Conservation (phyloP, 2,329 filamentous ascomycete species). For the Calonectria pseudoturangicola region DNA sequence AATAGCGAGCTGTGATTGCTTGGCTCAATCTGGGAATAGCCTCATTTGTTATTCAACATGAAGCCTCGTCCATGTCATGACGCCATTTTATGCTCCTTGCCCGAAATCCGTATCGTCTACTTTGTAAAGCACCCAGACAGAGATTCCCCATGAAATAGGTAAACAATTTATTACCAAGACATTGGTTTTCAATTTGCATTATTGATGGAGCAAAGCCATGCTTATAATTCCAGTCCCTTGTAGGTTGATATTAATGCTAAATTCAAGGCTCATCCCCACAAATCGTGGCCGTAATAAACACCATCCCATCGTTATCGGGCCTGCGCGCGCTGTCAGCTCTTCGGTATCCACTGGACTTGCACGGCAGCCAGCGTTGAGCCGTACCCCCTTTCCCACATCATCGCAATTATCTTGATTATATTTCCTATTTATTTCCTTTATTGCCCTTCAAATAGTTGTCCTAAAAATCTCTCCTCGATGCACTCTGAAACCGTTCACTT, state of each 20-base stretch:
- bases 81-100: not conserved
- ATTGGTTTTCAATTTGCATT: not conserved
- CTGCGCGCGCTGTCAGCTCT: not conserved
- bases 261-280: too few relatives aligned
- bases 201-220: not conserved
- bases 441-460: too few relatives aligned
- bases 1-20: not conserved
- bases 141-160: not conserved
- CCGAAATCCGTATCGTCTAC: too few relatives aligned
- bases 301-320: not conserved
- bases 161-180: not conserved
- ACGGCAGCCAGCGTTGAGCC: not conserved
- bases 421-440: too few relatives aligned
- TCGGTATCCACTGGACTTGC: not conserved
- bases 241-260: not conserved
- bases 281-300: not conserved
- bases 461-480: too few relatives aligned
- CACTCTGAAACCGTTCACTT: not conserved
- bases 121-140: not conserved
- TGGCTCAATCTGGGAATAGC: constrained; percentile 15
- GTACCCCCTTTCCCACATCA: too few relatives aligned
- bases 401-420: too few relatives aligned
- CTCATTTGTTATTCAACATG: not conserved
- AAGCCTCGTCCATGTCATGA: not conserved
- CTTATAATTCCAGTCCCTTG: not conserved